Percentiles rank a stretch among this genome's conserved stretches.
These are phyloP conservation scores for Sporothrix luriei DNA, from an alignment of 2,329 filamentous ascomycete species.

Conservation along the genomic window DNA sequence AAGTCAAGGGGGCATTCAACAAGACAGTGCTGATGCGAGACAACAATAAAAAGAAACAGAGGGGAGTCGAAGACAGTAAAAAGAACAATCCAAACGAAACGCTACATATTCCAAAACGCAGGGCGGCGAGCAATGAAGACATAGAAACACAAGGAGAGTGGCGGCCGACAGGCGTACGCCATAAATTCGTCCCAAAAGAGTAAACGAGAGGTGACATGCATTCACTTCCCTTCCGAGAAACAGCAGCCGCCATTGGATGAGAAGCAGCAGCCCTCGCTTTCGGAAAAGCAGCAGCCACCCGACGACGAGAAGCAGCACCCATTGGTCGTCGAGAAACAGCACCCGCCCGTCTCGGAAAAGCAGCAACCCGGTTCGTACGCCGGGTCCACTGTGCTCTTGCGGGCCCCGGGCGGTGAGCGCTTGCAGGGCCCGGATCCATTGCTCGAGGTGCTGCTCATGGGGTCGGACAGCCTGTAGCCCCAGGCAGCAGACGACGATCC, in stretches of 20 bases:
- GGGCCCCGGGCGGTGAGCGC: not conserved
- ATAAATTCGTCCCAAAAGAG: too few relatives aligned
- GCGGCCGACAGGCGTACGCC: too few relatives aligned
- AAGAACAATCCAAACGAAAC: not conserved
- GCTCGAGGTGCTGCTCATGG: not conserved
- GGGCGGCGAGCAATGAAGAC: not conserved
- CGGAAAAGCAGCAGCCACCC: constrained; percentile 25
- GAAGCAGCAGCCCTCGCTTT: constrained; percentile 36
- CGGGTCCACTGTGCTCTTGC: constrained; percentile 2
- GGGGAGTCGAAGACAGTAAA: not conserved
- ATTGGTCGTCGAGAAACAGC: constrained; percentile 35
- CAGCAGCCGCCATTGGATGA: constrained; percentile 33
- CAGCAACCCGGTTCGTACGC: constrained; percentile 26
- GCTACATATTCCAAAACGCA: not conserved
- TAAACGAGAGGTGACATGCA: too few relatives aligned
- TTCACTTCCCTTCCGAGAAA: constrained; percentile 25
- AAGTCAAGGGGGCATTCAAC: not conserved
- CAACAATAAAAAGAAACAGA: not conserved
- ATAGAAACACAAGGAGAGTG: not conserved
- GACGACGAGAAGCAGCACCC: constrained; percentile 34
- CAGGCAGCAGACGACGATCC: not conserved
- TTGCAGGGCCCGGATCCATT: not conserved
- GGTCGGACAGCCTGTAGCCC: constrained; percentile 2
- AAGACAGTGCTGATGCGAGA: not conserved
- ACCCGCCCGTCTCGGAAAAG: constrained; percentile 13